These are phyloP conservation scores for Cryoendolithus antarcticus DNA, from an alignment of 2,329 filamentous ascomycete species.

Conservation along the genomic window DNA sequence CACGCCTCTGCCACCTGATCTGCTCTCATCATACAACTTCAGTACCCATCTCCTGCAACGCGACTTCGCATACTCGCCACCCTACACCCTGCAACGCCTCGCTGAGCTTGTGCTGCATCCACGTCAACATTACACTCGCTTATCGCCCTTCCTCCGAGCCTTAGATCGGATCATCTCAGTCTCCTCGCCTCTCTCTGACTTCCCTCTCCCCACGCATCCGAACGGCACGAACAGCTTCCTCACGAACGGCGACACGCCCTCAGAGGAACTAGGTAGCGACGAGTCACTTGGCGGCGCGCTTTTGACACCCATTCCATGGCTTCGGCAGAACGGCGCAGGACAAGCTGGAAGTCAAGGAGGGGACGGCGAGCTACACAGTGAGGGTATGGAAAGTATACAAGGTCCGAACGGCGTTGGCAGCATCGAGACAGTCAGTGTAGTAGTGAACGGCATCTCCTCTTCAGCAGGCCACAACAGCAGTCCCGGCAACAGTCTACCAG, in stretches of 20 bases:
- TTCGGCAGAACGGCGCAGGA: conserved; percentile 28
- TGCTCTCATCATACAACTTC: conserved; percentile 41
- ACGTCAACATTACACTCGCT: conserved; percentile 63
- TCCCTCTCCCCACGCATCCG: conserved; percentile 59
- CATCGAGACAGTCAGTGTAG: conserved; percentile 70
- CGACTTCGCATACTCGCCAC: conserved; percentile 62
- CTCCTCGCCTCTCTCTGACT: conserved; percentile 66
- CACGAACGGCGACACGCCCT: conserved; percentile 38
- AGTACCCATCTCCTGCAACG: conserved; percentile 18
- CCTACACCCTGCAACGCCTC: conserved; percentile 85
- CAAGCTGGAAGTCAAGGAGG: conserved; percentile 15
- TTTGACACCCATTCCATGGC: conserved; percentile 88
- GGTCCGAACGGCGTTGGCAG: conserved; percentile 67
- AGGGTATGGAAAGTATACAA: conserved; percentile 71
- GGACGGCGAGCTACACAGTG: conserved; percentile 49
- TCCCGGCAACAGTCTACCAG: conserved; percentile 11
- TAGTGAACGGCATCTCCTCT: conserved; percentile 48
- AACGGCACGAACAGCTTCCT: conserved; percentile 34
- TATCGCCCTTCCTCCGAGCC: conserved; percentile 78
- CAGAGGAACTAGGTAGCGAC: conserved; percentile 66
- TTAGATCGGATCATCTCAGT: conserved; percentile 85
- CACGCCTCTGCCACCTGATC: conserved; percentile 47
- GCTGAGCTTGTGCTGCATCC: conserved; percentile 74
- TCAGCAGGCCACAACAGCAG: conserved; percentile 10
- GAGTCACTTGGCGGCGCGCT: conserved; percentile 82